Percentiles rank a stretch among this genome's conserved stretches.
Evolutionary conservation across 2,329 filamentous ascomycete species (phyloP).

Genomic region (Xylaria sp.): DNA sequence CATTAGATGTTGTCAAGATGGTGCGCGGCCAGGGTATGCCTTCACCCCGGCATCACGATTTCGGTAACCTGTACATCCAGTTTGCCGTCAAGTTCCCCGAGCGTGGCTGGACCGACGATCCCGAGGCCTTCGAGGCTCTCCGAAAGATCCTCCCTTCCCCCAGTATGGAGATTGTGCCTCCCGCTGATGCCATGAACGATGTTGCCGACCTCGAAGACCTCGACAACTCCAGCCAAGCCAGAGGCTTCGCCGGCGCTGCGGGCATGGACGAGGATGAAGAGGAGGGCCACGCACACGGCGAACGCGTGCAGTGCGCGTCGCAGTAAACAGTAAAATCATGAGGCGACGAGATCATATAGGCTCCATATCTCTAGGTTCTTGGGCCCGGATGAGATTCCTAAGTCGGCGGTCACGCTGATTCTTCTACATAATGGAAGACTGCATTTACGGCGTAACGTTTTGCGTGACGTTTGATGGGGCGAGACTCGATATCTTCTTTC

Average conservation of each 20-base stretch:
- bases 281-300: conserved; percentile 66
- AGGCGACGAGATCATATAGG: conserved; percentile 8
- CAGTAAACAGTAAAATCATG: conserved; percentile 51
- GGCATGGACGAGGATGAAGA: conserved; percentile 72
- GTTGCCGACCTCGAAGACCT: conserved; percentile 82
- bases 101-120: conserved; percentile 61
- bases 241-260: conserved; percentile 60
- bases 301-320: conserved; percentile 81
- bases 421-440: conserved; percentile 12
- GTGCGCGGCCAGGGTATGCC: conserved; percentile 98
- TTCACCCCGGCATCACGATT: conserved; percentile 88
- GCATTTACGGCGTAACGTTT: conserved; percentile 31
- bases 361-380: conserved; percentile 6
- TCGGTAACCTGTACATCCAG: conserved; percentile 93
- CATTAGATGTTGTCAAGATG: conserved; percentile 79
- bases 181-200: conserved; percentile 84
- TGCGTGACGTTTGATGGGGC: conserved; percentile 27
- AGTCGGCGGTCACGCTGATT: conserved; percentile 1
- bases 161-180: conserved; percentile 58
- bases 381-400: conserved; percentile 13
- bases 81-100: conserved; percentile 97
- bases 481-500: conserved; percentile 24
- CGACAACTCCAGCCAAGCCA: conserved; percentile 62
- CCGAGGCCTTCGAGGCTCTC: conserved; percentile 69
- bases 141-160: conserved; percentile 79